A percentile compares a stretch with the other conserved stretches of the same genome.
Conservation (phyloP, 352 stramenopile genomes). For the Globisporangium megalacanthum region DNA sequence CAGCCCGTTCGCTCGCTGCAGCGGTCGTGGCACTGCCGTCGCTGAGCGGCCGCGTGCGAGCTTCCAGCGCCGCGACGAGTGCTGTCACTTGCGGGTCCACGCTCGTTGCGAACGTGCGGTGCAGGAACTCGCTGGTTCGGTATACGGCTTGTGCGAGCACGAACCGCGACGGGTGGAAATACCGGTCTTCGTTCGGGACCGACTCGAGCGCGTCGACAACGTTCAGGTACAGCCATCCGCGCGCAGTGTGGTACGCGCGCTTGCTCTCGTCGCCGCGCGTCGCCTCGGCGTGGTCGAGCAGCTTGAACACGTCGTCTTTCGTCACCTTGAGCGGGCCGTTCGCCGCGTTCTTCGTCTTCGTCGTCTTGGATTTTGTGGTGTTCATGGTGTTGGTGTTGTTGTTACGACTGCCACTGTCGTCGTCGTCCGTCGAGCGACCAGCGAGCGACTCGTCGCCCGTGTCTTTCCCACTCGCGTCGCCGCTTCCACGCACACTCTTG, state of each 20-base stretch:
- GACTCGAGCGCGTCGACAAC: constrained; percentile 69
- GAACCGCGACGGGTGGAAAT: constrained; percentile 73
- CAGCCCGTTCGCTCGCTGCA: constrained; percentile 26
- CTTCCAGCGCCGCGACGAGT: constrained; percentile 20
- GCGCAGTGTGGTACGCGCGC: constrained; percentile 16
- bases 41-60: constrained; percentile 15
- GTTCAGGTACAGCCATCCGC: constrained; percentile 50
- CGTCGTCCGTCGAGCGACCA: not conserved
- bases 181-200: constrained; percentile 72
- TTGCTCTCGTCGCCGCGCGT: not conserved
- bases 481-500: not conserved
- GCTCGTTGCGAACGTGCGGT: constrained; percentile 8
- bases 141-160: constrained; percentile 54
- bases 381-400: too few species aligned
- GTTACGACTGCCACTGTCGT: too few species aligned
- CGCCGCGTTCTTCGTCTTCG: constrained; percentile 6
- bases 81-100: constrained; percentile 5
- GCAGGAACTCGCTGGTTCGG: constrained; percentile 33
- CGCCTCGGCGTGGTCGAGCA: constrained; percentile 20
- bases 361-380: not conserved
- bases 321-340: constrained; percentile 14
- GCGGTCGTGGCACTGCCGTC: not conserved
- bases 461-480: not conserved
- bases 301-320: constrained; percentile 35
- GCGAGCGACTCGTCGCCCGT: constrained; percentile 9